These are phyloP conservation scores for Castanopsis chinensis DNA, from an alignment of 306 rosid species.

Conservation along the genomic window DNA sequence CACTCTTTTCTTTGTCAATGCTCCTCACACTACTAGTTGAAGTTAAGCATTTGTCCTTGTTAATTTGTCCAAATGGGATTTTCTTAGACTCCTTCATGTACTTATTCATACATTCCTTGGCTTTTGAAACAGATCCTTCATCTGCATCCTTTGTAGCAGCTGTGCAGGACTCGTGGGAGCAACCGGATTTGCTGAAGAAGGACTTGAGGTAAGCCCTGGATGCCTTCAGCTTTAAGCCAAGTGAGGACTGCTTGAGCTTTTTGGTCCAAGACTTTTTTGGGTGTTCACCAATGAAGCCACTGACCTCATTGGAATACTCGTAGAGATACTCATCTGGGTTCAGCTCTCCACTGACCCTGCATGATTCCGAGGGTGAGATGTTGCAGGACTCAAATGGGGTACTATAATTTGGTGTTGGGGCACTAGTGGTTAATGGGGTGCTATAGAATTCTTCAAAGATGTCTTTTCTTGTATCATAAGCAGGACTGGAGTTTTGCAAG, in stretches of 20 bases:
- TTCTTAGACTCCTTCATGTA: conserved; percentile 42
- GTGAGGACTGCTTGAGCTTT: conserved; percentile 68
- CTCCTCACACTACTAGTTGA: conserved; percentile 37
- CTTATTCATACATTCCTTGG: conserved; percentile 48
- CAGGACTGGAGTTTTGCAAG: conserved; percentile 51
- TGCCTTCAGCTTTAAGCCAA: conserved; percentile 79
- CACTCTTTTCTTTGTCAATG: conserved; percentile 36
- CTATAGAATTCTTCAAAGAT: conserved; percentile 62
- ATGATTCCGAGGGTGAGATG: conserved; percentile 72
- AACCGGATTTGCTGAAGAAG: conserved; percentile 73
- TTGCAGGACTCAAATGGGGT: conserved; percentile 94
- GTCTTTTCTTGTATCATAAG: conserved; percentile 36
- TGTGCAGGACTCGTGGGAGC: conserved; percentile 69
- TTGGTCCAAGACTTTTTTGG: conserved; percentile 73
- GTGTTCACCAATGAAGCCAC: conserved; percentile 37
- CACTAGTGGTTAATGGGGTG: conserved; percentile 72
- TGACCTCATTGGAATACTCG: conserved; percentile 32
- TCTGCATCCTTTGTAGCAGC: conserved; percentile 63
- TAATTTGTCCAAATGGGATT: conserved; percentile 59
- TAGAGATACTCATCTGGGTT: conserved; percentile 53
- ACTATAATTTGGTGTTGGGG: conserved; percentile 63
- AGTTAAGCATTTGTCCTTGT: conserved; percentile 41
- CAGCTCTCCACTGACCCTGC: conserved; percentile 73
- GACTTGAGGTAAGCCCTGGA: conserved; percentile 86
- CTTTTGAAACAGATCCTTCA: conserved; percentile 66